Evolutionary conservation across 2,329 filamentous ascomycete genomes (phyloP).

Genomic region (Sarocladium kiliense): DNA sequence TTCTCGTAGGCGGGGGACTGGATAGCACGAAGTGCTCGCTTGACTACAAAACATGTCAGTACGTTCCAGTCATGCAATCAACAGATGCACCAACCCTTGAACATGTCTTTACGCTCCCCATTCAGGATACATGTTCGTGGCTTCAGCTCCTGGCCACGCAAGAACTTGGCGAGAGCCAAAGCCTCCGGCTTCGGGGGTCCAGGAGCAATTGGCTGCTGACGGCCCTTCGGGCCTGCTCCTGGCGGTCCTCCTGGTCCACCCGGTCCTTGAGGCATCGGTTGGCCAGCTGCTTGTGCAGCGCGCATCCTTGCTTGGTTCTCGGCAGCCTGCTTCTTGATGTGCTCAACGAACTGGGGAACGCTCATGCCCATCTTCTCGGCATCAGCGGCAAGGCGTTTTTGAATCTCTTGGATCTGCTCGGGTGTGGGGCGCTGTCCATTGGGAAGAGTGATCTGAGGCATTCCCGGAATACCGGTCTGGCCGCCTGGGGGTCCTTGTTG

Average conservation of each 20-base stretch:
- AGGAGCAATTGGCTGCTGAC: slow-evolving; percentile 59
- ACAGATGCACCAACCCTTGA: slow-evolving; percentile 60
- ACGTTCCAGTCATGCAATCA: neutral
- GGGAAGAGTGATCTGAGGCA: slow-evolving; percentile 3
- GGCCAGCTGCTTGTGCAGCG: slow-evolving; percentile 30
- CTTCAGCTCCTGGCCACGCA: slow-evolving; percentile 82
- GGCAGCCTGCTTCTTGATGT: slow-evolving; percentile 53
- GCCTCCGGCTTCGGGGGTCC: slow-evolving; percentile 86
- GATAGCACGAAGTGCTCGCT: slow-evolving; percentile 87
- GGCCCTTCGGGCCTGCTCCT: slow-evolving; percentile 30
- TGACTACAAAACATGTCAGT: slow-evolving; percentile 57
- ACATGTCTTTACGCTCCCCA: slow-evolving; percentile 97
- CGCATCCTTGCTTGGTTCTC: slow-evolving; percentile 45
- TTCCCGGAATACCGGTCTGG: slow-evolving; percentile 8
- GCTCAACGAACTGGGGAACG: slow-evolving; percentile 76
- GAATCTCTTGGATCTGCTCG: slow-evolving; percentile 81
- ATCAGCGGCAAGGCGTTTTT: slow-evolving; percentile 75
- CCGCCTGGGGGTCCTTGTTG: neutral
- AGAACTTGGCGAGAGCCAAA: slow-evolving; percentile 82
- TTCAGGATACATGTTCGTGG: slow-evolving; percentile 86
- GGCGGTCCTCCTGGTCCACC: neutral
- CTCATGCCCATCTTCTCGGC: slow-evolving; percentile 81
- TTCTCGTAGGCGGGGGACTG: slow-evolving; percentile 87
- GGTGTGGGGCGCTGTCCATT: slow-evolving; percentile 57
- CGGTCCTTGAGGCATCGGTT: slow-evolving; percentile 15